Percentiles rank a stretch among this genome's conserved stretches.
Evolutionary conservation across 768 basidiomycete species (phyloP).

Genomic region (Lactifluus piperatus): DNA sequence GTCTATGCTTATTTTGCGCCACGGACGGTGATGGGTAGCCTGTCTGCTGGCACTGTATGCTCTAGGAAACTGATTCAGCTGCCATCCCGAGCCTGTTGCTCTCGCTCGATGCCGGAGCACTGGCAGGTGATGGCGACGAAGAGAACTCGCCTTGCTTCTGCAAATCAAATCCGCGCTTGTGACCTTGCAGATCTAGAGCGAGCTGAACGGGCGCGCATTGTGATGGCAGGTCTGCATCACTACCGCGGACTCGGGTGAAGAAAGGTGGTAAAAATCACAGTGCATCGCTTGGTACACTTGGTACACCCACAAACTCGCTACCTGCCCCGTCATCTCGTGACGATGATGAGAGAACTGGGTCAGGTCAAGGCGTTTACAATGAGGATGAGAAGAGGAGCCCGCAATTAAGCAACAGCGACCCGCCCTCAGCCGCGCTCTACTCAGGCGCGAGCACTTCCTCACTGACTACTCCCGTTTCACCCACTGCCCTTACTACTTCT

Average conservation of each 20-base stretch:
- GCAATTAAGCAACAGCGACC: constrained; percentile 25
- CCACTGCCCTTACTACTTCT: background rate
- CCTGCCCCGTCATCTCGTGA: constrained; percentile 42
- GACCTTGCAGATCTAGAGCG: constrained; percentile 17
- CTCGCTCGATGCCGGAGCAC: constrained; percentile 20
- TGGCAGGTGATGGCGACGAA: too few species aligned
- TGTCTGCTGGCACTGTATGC: background rate
- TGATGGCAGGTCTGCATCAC: constrained; percentile 3
- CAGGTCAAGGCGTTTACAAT: background rate
- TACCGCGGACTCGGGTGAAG: constrained; percentile 4
- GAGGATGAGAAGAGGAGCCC: constrained; percentile 19
- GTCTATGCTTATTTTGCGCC: background rate
- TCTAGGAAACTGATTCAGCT: background rate
- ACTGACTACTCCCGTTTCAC: background rate
- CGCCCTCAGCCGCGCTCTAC: constrained; percentile 19
- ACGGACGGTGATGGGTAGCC: constrained; percentile 10
- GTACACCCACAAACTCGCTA: constrained; percentile 36
- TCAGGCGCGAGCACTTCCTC: background rate
- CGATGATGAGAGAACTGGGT: constrained; percentile 29
- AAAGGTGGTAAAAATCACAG: background rate
- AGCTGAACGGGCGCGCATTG: constrained; percentile 11
- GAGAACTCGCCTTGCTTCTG: too few species aligned
- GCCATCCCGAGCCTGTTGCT: constrained; percentile 18
- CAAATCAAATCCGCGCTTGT: background rate
- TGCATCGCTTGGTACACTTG: constrained; percentile 33